phyloP scores from a whole-genome alignment of 139 green algal species.

The Micractinium conductrix region DNA sequence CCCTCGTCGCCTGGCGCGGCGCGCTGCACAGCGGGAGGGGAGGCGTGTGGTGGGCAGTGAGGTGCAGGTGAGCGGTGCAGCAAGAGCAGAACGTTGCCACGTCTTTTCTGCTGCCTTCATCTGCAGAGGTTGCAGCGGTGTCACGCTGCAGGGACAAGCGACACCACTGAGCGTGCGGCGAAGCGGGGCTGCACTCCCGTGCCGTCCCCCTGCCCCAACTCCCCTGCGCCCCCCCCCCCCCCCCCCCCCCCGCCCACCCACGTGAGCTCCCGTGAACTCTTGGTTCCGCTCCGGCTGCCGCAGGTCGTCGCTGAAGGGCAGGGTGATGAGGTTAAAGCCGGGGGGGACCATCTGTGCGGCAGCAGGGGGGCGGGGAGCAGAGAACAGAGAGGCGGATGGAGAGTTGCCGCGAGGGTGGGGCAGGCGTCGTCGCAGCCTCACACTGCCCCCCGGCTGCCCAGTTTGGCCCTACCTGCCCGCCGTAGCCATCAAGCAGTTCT shows the following conservation, averaged over 20 bases:
- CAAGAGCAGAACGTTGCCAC: neutral
- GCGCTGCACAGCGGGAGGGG: neutral
- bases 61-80: neutral
- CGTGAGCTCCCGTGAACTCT: conserved; percentile 23
- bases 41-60: no score
- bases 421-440: no score
- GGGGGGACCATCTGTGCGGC: conserved; percentile 39
- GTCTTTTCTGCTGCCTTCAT: no score
- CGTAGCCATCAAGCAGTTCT: conserved; percentile 50
- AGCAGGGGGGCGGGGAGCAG: neutral
- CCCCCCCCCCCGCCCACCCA: neutral
- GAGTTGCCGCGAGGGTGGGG: no score
- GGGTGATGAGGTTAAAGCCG: conserved; percentile 58
- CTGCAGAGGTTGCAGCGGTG: neutral
- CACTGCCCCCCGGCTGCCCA: neutral
- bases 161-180: neutral
- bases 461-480: neutral
- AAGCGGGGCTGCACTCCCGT: no score
- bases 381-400: neutral
- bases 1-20: neutral
- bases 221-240: no score
- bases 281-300: conserved; percentile 50
- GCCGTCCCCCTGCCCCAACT: no score
- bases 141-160: no score
- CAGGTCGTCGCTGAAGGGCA: conserved; percentile 64